Evolutionary conservation across 345 rosid genomes (phyloP), one percentile per base, ranked within the genome.

Genomic region (Ailanthus altissimus): DNA sequence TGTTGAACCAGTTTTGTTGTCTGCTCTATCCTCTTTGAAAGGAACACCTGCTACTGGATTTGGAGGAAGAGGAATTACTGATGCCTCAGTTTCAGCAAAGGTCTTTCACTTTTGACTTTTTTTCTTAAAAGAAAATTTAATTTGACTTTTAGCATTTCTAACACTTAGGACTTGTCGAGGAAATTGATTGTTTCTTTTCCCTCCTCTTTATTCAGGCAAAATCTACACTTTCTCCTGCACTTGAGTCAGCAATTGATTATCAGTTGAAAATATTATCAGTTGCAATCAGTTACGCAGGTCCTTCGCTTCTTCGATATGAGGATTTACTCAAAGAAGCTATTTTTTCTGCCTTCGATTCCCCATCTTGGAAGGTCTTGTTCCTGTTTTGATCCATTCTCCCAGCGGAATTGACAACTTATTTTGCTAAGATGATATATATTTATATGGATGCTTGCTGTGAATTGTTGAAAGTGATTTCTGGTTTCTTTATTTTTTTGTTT

Each of bases 171-270:
- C 49, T 83, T 70, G 32, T 59, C 21, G 67, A 70, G 28, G 60
- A 66, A 72, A 43, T 62, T 73, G 65, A 77, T 72, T 53, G 32
- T 65, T 67, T 71, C 32, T 82, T 70, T 58, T 71, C 50, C 47
- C n/a, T n/a, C 42, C 57, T 70, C 25, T 77, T 76, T 80, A 32
- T 28, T 40, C 84, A 91, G 92, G 90, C 84, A 77, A 93, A 92
- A 82, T 92, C 89, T 18, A 79, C 93, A 51, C 77, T 96, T 70
- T 96, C 99, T 79, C 99, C 97, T 47, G 99, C 98, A 38, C 97
- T 96, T 84, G 98, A 96, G 87, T 82, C 93, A 49, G 87, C 97
- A 73, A 91, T 96, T 80, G 98, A 92, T 89, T 96, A 91, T 85
- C 99, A 96, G 72, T 85, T 96, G 79, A 92, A 93, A 86, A 83